Conservation (phyloP, 352 stramenopile species). For the Peronospora destructor region DNA sequence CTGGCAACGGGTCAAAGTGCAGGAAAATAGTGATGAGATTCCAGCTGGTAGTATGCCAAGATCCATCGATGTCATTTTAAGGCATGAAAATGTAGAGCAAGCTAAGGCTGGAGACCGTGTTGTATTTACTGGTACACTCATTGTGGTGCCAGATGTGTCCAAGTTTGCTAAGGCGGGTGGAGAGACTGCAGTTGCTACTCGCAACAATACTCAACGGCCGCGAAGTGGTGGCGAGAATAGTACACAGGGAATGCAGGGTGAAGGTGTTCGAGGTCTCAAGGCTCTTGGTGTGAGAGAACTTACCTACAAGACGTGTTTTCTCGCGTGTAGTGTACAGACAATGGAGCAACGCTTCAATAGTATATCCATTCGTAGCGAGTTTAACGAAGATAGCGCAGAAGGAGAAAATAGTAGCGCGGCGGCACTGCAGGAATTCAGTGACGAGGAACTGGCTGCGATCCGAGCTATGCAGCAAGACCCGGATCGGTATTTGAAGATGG, state of each 20-base stretch:
- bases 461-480: conserved; percentile 87
- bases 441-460: conserved; percentile 90
- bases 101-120: conserved; percentile 94
- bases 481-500: conserved; percentile 90
- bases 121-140: conserved; percentile 91
- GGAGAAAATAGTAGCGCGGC: conserved; percentile 22
- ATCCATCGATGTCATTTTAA: conserved; percentile 95
- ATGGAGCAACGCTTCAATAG: conserved; percentile 85
- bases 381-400: conserved; percentile 42
- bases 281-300: conserved; percentile 94
- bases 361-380: conserved; percentile 79
- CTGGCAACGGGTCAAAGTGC: conserved; percentile 97
- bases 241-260: conserved; percentile 73
- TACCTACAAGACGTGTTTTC: conserved; percentile 97
- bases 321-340: conserved; percentile 91
- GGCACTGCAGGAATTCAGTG: conserved; percentile 77
- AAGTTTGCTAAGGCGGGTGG: conserved; percentile 79
- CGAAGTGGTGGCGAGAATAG: conserved; percentile 54
- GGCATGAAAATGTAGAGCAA: conserved; percentile 97
- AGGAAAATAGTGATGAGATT: conserved; percentile 99
- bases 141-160: conserved; percentile 94
- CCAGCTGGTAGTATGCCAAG: conserved; percentile 96
- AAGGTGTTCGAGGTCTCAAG: conserved; percentile 93
- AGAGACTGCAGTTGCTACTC: conserved; percentile 57
- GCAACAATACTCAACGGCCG: conserved; percentile 22